phyloP scores from a whole-genome alignment of 2,329 filamentous ascomycete genomes.

The Penicillium sp. region DNA sequence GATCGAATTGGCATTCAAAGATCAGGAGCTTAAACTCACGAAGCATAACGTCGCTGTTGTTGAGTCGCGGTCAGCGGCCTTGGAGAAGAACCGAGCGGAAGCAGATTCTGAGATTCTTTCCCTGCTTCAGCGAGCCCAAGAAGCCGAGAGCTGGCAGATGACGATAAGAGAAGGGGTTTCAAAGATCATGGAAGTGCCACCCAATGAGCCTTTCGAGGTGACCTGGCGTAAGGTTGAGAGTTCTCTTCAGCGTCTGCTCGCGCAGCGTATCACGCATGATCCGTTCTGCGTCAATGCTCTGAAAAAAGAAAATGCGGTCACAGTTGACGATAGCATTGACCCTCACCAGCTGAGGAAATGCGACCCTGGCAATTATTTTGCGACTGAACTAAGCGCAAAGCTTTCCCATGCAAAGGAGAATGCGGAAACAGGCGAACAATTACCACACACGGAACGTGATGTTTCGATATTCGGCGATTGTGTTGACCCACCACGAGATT shows the following conservation, averaged over 20 bases:
- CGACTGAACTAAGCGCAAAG: not conserved
- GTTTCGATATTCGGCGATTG: not conserved
- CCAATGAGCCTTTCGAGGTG: slow-evolving; percentile 19
- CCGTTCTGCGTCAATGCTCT: not conserved
- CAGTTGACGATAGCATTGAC: not conserved
- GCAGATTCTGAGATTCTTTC: slow-evolving; percentile 26
- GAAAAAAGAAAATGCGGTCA: not conserved
- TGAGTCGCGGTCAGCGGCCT: slow-evolving; percentile 12
- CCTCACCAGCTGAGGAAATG: not conserved
- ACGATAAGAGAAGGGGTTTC: slow-evolving; percentile 22
- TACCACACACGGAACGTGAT: not conserved
- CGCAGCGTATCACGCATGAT: not conserved
- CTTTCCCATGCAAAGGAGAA: not conserved
- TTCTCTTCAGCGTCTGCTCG: slow-evolving; percentile 9
- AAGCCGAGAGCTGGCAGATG: slow-evolving; percentile 26
- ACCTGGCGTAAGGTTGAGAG: slow-evolving; percentile 23
- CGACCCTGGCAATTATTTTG: not conserved
- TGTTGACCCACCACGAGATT: slow-evolving; percentile 3
- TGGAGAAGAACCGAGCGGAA: slow-evolving; percentile 24
- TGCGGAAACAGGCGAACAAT: not conserved
- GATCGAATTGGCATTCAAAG: slow-evolving; percentile 22
- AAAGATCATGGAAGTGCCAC: slow-evolving; percentile 14
- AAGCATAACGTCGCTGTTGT: slow-evolving; percentile 12
- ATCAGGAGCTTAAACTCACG: slow-evolving; percentile 29
- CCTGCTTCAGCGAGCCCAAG: slow-evolving; percentile 27